These are phyloP conservation scores for Lycium barbarum DNA, from an alignment of 257 asterid species.

Conservation along the genomic window DNA sequence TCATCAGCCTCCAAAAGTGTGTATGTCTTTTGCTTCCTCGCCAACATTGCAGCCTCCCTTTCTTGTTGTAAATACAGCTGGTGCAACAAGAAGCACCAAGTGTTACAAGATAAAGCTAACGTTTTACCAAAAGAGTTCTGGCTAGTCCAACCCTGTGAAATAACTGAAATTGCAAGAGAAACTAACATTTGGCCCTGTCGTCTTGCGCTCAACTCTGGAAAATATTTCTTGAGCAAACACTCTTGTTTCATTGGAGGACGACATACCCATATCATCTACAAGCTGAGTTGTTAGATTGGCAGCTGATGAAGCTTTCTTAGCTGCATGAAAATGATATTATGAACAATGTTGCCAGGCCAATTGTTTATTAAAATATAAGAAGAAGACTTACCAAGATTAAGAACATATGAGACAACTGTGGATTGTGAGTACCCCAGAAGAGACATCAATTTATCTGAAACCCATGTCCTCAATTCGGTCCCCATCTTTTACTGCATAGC, in stretches of 20 bases:
- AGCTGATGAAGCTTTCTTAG: conserved; percentile 85
- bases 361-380: conserved; percentile 15
- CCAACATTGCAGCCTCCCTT: conserved; percentile 74
- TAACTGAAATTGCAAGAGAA: conserved; percentile 21
- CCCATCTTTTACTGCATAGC: conserved; percentile 57
- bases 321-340: conserved; percentile 46
- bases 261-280: conserved; percentile 63
- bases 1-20: conserved; percentile 79
- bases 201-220: conserved; percentile 72
- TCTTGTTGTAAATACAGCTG: conserved; percentile 77
- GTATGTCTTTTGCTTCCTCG: conserved; percentile 70
- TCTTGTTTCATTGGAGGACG: conserved; percentile 64
- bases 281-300: conserved; percentile 68
- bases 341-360: conserved; percentile 22
- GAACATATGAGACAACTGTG: conserved; percentile 68
- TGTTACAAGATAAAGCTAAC: not conserved
- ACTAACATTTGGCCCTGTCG: conserved; percentile 80
- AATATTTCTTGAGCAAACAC: conserved; percentile 77
- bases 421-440: conserved; percentile 81
- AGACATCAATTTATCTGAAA: conserved; percentile 70
- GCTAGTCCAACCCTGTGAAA: conserved; percentile 24
- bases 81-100: conserved; percentile 30
- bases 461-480: conserved; percentile 78
- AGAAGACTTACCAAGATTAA: conserved; percentile 56
- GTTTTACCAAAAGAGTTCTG: conserved; percentile 28